phyloP scores from a whole-genome alignment of 2,329 filamentous ascomycete species.

The Exophiala sp. region DNA sequence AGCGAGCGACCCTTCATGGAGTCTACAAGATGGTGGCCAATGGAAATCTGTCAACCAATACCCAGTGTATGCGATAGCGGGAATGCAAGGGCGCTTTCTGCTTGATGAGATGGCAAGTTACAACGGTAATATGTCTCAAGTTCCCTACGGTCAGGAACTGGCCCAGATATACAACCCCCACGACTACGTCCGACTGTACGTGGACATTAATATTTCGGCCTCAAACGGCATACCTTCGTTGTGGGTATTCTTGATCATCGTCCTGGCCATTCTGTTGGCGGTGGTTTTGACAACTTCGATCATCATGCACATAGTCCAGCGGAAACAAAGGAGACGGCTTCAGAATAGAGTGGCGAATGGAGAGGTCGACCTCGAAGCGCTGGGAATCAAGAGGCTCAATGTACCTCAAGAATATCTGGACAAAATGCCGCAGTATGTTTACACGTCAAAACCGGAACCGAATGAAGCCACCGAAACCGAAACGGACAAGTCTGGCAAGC shows the following conservation, averaged over 20 bases:
- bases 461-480: not conserved
- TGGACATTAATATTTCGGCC: conserved; percentile 23
- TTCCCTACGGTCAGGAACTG: conserved; percentile 32
- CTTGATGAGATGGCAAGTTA: conserved; percentile 69
- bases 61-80: conserved; percentile 77
- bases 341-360: conserved; percentile 66
- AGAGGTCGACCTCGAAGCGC: conserved; percentile 76
- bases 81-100: conserved; percentile 58
- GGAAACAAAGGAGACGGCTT: conserved; percentile 61
- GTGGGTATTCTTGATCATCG: conserved; percentile 69
- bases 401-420: conserved; percentile 68
- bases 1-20: conserved; percentile 61
- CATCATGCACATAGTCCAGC: conserved; percentile 71
- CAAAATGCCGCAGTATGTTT: conserved; percentile 71
- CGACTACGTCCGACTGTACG: conserved; percentile 49
- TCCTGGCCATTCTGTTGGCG: conserved; percentile 63
- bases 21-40: conserved; percentile 59
- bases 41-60: conserved; percentile 69
- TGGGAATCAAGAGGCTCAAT: conserved; percentile 75
- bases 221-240: conserved; percentile 63
- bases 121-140: conserved; percentile 62
- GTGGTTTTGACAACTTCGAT: conserved; percentile 63
- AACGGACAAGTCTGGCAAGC: conserved; percentile 1
- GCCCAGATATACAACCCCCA: conserved; percentile 35
- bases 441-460: conserved; percentile 39